A percentile compares a stretch with the other conserved stretches of the same genome.
These are phyloP conservation scores for Eucalyptus decipiens DNA, from an alignment of 345 rosid species.

Conservation along the genomic window DNA sequence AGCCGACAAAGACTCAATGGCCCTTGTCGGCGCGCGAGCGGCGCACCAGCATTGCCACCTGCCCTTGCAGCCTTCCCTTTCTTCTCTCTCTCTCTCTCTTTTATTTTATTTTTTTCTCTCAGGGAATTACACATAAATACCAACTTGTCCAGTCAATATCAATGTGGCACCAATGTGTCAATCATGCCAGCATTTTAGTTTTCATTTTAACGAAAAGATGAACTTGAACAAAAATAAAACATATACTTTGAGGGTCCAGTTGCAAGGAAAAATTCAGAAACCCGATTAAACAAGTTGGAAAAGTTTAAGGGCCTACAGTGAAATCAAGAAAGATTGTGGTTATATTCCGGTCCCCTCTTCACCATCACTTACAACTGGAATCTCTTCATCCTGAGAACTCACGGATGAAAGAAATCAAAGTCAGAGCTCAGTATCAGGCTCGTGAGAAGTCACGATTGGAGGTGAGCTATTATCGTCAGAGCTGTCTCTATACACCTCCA, in stretches of 20 bases:
- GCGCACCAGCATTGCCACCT: neutral
- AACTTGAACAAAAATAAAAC: neutral
- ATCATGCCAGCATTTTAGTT: neutral
- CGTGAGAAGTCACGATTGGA: neutral
- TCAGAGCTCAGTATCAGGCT: neutral
- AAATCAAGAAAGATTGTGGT: neutral
- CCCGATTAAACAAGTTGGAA: neutral
- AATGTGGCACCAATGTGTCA: neutral
- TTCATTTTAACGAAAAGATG: neutral
- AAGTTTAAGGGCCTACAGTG: too few relatives aligned
- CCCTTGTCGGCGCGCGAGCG: rapidly evolving
- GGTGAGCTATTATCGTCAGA: neutral
- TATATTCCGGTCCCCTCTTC: neutral
- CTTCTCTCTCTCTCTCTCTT: neutral
- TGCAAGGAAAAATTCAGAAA: too few relatives aligned
- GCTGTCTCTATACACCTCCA: neutral
- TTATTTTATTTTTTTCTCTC: neutral
- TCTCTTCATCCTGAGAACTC: neutral
- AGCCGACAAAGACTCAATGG: neutral
- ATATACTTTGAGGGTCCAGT: neutral
- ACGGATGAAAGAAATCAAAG: neutral
- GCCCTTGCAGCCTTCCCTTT: neutral
- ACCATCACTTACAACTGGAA: neutral
- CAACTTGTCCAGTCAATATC: neutral
- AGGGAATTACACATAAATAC: neutral